Base-by-base conservation (phyloP, 495 filamentous ascomycete species). In the Parmelia sp. region DNA sequence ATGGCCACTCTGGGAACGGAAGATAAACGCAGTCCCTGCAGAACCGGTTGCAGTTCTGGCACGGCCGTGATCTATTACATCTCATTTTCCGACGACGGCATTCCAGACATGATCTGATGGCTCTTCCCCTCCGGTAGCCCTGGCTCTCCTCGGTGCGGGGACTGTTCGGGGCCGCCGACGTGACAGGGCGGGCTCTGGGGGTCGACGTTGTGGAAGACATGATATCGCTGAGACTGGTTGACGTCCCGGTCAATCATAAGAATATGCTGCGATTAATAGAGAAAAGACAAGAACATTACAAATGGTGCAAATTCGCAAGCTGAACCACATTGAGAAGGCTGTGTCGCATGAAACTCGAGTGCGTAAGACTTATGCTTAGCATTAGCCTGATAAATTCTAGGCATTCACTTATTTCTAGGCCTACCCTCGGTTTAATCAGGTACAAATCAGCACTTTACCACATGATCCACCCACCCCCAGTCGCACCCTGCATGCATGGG, bases 21-120 rank as follows among this genome's bases (percentile, higher is more conserved):
- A 64, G 47, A 44, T 63, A 67, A 8, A 63, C 31, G 40, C 65
- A 67, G 11, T 47, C 45, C 45, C 65, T 60, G 31, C 53, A 63
- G 45, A 67, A 64, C 3, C 65, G 39, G 35, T 56, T 63, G 40
- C 65, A 67, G 25, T 67, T 67, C 23, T 63, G 61, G 45, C 65
- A 67, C 37, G 65, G 65, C 45, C 49, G 61, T 25, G 61, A 63
- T 51, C 61, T 63, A 44, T 47, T 63, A 44, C 65, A 67, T 39
- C 61, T 47, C 65, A 67, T 63, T 23, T 67, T 67, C 57, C 65
- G 61, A 36, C 61, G 33, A 44, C 65, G 45, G 56, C 65, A 67
- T 44, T 67, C 65, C 3, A 60, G 55, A 37, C 65, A 67, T 14
- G 55, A 63, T 53, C 63, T 63, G 17, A 67, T 67, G 35, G 57